Evolutionary conservation across 768 basidiomycete species (phyloP).

Genomic region (Cantharellus cinnabarinus): DNA sequence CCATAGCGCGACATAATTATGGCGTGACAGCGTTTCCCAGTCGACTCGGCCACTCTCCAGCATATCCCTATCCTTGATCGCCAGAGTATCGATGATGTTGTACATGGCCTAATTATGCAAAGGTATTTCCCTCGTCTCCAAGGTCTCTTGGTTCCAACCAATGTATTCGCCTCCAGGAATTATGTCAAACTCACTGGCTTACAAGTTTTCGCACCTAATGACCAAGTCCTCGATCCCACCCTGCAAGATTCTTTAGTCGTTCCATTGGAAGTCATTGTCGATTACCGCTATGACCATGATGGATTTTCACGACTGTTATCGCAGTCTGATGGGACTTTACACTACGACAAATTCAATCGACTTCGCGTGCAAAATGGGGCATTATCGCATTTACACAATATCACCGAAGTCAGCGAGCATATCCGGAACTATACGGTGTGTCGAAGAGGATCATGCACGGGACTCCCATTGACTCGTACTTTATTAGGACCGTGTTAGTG

Average conservation of each 20-base stretch:
- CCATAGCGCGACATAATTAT: background rate
- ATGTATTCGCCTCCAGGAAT: constrained; percentile 28
- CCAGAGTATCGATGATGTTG: constrained; percentile 54
- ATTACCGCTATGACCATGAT: constrained; percentile 58
- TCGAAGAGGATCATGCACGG: background rate
- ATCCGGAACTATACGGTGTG: constrained; percentile 44
- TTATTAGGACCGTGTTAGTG: constrained; percentile 53
- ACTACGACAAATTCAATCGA: constrained; percentile 89
- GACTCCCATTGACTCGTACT: background rate
- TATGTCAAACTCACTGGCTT: constrained; percentile 61
- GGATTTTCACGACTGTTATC: constrained; percentile 81
- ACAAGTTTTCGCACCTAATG: constrained; percentile 67
- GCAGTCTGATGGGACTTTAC: constrained; percentile 66
- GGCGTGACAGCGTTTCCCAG: background rate
- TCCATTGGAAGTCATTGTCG: constrained; percentile 80
- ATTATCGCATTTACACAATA: background rate
- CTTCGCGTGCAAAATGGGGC: constrained; percentile 58
- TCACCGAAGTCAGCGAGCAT: constrained; percentile 23
- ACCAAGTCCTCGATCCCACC: background rate
- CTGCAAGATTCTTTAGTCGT: constrained; percentile 22
- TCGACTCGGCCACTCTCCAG: constrained; percentile 37
- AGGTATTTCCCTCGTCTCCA: constrained; percentile 27
- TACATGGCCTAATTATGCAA: constrained; percentile 71
- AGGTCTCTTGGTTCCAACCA: background rate
- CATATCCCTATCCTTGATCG: constrained; percentile 66